phyloP scores from a whole-genome alignment of 2,329 filamentous ascomycete genomes.

The Mycocentrospora acerina region DNA sequence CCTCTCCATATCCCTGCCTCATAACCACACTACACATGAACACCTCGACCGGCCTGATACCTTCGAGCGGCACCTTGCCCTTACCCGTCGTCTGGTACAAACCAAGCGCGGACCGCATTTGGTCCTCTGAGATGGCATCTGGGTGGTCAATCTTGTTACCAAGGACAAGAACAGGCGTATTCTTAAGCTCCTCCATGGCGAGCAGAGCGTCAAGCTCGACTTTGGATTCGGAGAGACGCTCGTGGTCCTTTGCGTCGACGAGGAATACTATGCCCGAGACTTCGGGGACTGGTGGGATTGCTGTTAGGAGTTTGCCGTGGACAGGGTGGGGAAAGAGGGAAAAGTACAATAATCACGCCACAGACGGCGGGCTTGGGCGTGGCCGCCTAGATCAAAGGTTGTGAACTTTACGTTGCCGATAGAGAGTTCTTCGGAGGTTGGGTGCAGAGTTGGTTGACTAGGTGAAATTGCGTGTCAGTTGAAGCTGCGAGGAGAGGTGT shows the following conservation, averaged over 20 bases:
- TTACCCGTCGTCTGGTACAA: constrained; percentile 69
- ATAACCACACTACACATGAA: constrained; percentile 99
- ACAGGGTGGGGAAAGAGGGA: background rate
- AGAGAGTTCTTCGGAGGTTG: constrained; percentile 66
- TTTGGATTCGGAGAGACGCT: constrained; percentile 92
- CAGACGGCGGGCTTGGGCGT: constrained; percentile 43
- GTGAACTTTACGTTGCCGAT: constrained; percentile 73
- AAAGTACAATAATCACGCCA: constrained; percentile 43
- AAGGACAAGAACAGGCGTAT: constrained; percentile 93
- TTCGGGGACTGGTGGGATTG: constrained; percentile 37
- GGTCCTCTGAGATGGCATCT: constrained; percentile 91
- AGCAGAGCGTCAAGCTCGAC: constrained; percentile 92
- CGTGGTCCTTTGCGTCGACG: constrained; percentile 95
- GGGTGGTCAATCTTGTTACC: constrained; percentile 99
- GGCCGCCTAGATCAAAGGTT: constrained; percentile 70
- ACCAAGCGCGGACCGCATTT: constrained; percentile 87
- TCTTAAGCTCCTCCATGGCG: constrained; percentile 93
- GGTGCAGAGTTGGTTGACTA: constrained; percentile 35
- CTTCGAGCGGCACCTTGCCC: constrained; percentile 42
- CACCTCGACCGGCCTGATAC: constrained; percentile 70
- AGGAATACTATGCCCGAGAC: constrained; percentile 86
- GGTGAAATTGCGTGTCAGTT: constrained; percentile 8
- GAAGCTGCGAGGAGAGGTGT: background rate
- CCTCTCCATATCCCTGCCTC: constrained; percentile 69
- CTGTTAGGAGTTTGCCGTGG: no score